Evolutionary conservation across 805 yeast species (phyloP).

Genomic region (Jamesozyma spencerorum): DNA sequence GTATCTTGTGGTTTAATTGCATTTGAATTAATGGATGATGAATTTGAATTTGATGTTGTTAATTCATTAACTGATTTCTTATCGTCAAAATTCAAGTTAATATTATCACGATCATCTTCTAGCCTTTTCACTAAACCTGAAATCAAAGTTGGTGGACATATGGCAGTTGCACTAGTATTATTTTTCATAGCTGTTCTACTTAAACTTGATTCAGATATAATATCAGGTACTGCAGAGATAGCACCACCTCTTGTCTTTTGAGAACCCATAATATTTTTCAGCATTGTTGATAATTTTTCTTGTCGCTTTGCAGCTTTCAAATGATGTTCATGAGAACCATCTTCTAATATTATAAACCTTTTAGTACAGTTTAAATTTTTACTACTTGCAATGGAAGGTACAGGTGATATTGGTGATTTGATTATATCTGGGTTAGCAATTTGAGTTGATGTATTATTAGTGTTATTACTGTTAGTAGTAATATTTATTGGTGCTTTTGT

Average conservation of each 20-base stretch:
- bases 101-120: slow-evolving; percentile 1
- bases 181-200: not conserved
- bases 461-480: not conserved
- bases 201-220: slow-evolving; percentile 32
- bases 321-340: slow-evolving; percentile 75
- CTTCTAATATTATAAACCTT: slow-evolving; percentile 49
- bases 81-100: slow-evolving; percentile 21
- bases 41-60: not conserved
- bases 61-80: slow-evolving; percentile 4
- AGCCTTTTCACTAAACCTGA: slow-evolving; percentile 60
- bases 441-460: not conserved
- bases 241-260: slow-evolving; percentile 64
- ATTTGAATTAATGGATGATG: not conserved
- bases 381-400: not conserved
- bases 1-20: slow-evolving; percentile 27
- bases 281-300: slow-evolving; percentile 65
- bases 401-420: not conserved
- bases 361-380: slow-evolving; percentile 1
- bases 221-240: slow-evolving; percentile 62
- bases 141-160: slow-evolving; percentile 60
- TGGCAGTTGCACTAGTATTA: slow-evolving; percentile 1
- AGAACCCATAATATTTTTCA: slow-evolving; percentile 67
- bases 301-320: slow-evolving; percentile 68
- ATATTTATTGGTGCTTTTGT: not conserved
- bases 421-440: not conserved